Conservation (phyloP, 192 early-diverging fungal species). For the Gamsiella multidivaricata region DNA sequence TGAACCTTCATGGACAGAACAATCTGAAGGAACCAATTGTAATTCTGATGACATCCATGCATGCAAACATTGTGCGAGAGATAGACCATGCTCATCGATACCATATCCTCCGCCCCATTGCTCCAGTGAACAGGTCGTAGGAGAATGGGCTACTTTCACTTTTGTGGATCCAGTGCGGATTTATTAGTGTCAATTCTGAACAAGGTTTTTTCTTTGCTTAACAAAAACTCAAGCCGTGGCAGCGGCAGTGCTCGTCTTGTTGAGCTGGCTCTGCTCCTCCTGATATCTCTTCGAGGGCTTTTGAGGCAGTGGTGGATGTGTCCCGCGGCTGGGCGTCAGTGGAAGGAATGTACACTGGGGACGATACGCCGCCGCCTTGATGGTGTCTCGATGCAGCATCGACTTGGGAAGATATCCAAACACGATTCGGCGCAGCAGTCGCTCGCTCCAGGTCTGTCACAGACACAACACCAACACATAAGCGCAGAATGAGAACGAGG, state of each 20-base stretch:
- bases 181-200: background rate
- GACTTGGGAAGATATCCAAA: conserved; percentile 31
- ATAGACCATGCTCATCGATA: background rate
- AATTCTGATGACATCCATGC: background rate
- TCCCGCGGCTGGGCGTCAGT: conserved; percentile 1
- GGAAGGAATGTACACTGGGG: conserved; percentile 22
- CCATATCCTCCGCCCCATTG: too few relatives aligned
- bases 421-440: conserved; percentile 17
- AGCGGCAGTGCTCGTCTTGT: background rate
- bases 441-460: conserved; percentile 17
- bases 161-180: too few relatives aligned
- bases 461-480: too few relatives aligned
- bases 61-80: background rate
- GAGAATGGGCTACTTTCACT: too few relatives aligned
- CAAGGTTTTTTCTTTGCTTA: too few relatives aligned
- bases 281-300: conserved; percentile 19
- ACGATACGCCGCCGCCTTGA: conserved; percentile 27
- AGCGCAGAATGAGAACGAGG: too few relatives aligned
- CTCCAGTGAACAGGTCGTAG: too few relatives aligned
- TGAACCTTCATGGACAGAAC: too few relatives aligned
- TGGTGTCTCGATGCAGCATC: conserved; percentile 23
- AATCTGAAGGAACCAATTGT: too few relatives aligned
- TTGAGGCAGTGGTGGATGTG: background rate
- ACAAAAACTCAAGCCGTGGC: background rate
- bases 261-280: conserved; percentile 1